Base-by-base conservation (phyloP, 345 rosid species). In the Gossypium thurberi region DNA sequence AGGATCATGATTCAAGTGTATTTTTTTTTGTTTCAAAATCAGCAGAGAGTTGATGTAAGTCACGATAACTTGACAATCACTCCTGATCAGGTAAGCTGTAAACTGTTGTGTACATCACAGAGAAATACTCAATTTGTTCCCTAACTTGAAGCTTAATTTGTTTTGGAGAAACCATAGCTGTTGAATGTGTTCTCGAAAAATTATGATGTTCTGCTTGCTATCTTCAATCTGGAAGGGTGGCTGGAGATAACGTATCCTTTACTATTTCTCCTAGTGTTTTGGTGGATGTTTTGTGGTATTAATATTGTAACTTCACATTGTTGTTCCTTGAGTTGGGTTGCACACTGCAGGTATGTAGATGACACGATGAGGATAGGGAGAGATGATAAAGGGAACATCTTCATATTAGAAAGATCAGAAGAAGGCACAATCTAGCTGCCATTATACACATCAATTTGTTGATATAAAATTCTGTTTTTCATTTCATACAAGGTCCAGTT, bases 181-280 rank as follows among this genome's bases (percentile, higher is more conserved):
- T 86, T 89, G 97, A 90, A 92, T 65, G 70, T 90, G 73, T 86
- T 92, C 65, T 79, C 79, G 71, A 87, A 86, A 74, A 94, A 90
- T 82, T 88, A 90, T 64, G 80, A 85, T 79, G 81, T 92, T 58
- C 81, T 94, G 71, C 86, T 94, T 0, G 75, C 84, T 50, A 84
- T 94, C 78, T 94, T 94, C 75, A 89, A 92, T 74, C 96, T 90
- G 0, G 91, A 90, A 52, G 98, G 98, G 2, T 89, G 87, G 89
- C 91, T 90, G 33, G 97, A 94, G 80, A 87, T 92, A 60, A 78
- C 97, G 95, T 92, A 94, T 90, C 94, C 94, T 56, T 88, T 81
- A 33, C 6, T 33, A 33, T 5, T 33, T 33, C 40, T 76, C 37
- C 2, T 33, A 61, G 5, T 47, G 10, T 33, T 73, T 42, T 44